phyloP scores from a whole-genome alignment of 768 basidiomycete species.

The Serpula lacrymans region DNA sequence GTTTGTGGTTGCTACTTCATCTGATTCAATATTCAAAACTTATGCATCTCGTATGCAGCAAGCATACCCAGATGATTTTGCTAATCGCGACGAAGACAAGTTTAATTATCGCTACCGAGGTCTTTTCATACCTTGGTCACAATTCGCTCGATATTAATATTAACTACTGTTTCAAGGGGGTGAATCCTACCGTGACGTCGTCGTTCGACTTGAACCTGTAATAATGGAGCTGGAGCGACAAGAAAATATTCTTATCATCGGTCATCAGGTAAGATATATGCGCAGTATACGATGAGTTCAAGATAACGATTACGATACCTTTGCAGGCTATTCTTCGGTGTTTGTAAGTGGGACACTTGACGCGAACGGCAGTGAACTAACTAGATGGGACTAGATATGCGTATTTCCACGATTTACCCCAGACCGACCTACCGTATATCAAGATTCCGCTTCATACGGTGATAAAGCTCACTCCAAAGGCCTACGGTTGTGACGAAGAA shows the following conservation, averaged over 20 bases:
- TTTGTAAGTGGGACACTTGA: conserved; percentile 42
- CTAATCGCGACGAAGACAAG: conserved; percentile 97
- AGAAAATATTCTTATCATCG: conserved; percentile 94
- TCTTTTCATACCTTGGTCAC: conserved; percentile 1
- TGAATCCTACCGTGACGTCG: conserved; percentile 97
- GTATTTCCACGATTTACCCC: conserved; percentile 91
- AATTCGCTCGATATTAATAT: background rate
- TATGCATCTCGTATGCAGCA: conserved; percentile 42
- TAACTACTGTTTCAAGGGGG: conserved; percentile 43
- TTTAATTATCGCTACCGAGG: conserved; percentile 98
- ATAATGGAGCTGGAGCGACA: conserved; percentile 99
- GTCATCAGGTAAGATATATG: conserved; percentile 68
- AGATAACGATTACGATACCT: conserved; percentile 1
- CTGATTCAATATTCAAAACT: background rate
- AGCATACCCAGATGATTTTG: conserved; percentile 97
- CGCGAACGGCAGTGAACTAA: background rate
- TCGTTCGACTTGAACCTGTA: conserved; percentile 91
- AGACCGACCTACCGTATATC: conserved; percentile 95
- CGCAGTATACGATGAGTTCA: conserved; percentile 1
- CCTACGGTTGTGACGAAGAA: conserved; percentile 98
- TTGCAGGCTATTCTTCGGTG: conserved; percentile 73
- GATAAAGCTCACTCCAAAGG: conserved; percentile 96
- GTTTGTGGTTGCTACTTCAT: conserved; percentile 37
- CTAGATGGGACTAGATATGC: conserved; percentile 65
- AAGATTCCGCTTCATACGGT: conserved; percentile 97